These are phyloP conservation scores for Dicorynia guianensis DNA, from an alignment of 306 rosid species.

Conservation along the genomic window DNA sequence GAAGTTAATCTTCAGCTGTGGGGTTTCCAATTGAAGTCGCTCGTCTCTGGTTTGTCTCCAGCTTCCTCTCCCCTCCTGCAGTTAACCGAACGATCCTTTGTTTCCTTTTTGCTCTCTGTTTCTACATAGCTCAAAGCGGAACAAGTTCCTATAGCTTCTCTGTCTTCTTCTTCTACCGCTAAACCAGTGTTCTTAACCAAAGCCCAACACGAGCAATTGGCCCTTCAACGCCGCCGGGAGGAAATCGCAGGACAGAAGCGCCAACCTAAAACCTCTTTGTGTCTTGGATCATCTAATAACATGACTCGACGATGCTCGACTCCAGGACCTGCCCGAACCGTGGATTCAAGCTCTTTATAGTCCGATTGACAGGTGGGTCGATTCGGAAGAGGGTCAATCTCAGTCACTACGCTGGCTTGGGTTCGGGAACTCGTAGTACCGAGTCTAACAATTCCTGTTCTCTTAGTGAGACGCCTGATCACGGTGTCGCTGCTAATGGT, in stretches of 20 bases:
- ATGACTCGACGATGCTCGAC: slow-evolving; percentile 97
- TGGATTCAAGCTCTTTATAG: slow-evolving; percentile 92
- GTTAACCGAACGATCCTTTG: slow-evolving; percentile 50
- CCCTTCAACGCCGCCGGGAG: slow-evolving; percentile 80
- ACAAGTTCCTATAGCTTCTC: not conserved
- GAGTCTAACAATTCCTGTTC: slow-evolving; percentile 74
- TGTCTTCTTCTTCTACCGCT: slow-evolving; percentile 12
- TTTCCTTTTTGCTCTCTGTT: not conserved
- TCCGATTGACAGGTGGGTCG: slow-evolving; percentile 90
- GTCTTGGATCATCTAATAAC: slow-evolving; percentile 40
- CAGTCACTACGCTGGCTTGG: slow-evolving; percentile 73
- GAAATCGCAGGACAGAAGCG: slow-evolving; percentile 60
- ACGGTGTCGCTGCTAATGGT: slow-evolving; percentile 71
- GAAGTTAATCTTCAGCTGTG: too few relatives aligned
- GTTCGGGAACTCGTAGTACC: slow-evolving; percentile 38
- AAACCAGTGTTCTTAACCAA: slow-evolving; percentile 78
- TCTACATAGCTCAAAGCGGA: not conserved
- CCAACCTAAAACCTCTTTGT: not conserved
- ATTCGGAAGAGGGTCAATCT: slow-evolving; percentile 98
- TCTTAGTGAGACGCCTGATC: slow-evolving; percentile 83
- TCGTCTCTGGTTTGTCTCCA: too few relatives aligned
- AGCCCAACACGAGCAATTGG: slow-evolving; percentile 78
- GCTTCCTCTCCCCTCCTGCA: slow-evolving; percentile 53
- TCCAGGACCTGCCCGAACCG: slow-evolving; percentile 97
- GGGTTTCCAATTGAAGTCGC: too few relatives aligned